Conservation (phyloP, 2,329 filamentous ascomycete species). For the Aureobasidium sp. region DNA sequence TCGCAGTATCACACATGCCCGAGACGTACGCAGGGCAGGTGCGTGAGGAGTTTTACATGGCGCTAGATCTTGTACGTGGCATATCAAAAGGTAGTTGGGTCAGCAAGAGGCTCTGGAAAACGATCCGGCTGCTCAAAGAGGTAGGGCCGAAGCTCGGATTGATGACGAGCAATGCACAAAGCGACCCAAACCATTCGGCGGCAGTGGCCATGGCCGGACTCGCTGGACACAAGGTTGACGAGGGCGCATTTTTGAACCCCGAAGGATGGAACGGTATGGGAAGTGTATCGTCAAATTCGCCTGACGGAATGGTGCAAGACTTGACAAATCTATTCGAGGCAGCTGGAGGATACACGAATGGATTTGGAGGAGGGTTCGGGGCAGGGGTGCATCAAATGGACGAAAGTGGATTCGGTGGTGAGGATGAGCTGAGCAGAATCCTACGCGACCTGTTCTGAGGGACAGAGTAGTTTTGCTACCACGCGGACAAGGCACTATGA, state of each 20-base stretch:
- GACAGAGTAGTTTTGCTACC: background rate
- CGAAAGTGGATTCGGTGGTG: conserved; percentile 38
- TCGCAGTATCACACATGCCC: conserved; percentile 67
- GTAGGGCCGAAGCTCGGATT: conserved; percentile 62
- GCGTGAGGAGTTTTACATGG: conserved; percentile 70
- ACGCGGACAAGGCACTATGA: background rate
- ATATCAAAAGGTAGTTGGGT: conserved; percentile 64
- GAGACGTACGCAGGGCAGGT: conserved; percentile 59
- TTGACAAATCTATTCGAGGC: conserved; percentile 56
- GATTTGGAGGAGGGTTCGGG: conserved; percentile 19
- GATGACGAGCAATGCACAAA: conserved; percentile 16
- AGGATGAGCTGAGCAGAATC: conserved; percentile 51
- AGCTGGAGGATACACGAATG: conserved; percentile 41
- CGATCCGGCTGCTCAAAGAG: conserved; percentile 60
- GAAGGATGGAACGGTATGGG: conserved; percentile 17
- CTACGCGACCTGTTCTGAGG: conserved; percentile 49
- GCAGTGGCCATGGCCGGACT: conserved; percentile 58
- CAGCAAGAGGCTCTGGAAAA: conserved; percentile 64
- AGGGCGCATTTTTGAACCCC: conserved; percentile 40
- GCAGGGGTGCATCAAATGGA: conserved; percentile 23
- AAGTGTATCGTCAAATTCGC: conserved; percentile 40
- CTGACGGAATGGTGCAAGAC: conserved; percentile 54
- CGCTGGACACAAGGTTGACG: conserved; percentile 53
- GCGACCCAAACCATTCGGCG: conserved; percentile 51
- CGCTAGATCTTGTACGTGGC: conserved; percentile 63